These are phyloP conservation scores for Ogataea paradorogensis DNA, from an alignment of 805 yeast species.

Conservation along the genomic window DNA sequence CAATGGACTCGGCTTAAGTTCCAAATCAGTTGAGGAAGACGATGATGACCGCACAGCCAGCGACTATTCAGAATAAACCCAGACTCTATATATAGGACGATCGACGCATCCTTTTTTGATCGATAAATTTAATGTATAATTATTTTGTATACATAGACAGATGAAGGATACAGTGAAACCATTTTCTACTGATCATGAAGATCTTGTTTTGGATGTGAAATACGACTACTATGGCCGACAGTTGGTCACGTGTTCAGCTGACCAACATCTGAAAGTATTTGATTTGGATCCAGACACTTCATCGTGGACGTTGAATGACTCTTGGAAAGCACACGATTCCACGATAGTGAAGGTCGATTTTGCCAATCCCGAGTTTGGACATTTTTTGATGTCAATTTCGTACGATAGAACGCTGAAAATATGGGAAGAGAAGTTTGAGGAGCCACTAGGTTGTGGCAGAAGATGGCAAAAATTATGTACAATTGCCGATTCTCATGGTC, in stretches of 20 bases:
- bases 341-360: slow-evolving; percentile 78
- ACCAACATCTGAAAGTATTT: slow-evolving; percentile 88
- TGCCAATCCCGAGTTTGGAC: slow-evolving; percentile 95
- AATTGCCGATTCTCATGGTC: slow-evolving; percentile 82
- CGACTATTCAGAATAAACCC: slow-evolving; percentile 21
- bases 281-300: slow-evolving; percentile 63
- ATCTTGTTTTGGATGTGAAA: slow-evolving; percentile 82
- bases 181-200: slow-evolving; percentile 88
- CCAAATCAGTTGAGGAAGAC: slow-evolving; percentile 22
- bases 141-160: background rate
- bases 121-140: background rate
- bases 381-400: slow-evolving; percentile 81
- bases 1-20: slow-evolving; percentile 18
- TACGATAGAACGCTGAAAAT: slow-evolving; percentile 85
- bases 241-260: slow-evolving; percentile 92
- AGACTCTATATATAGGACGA: background rate
- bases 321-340: slow-evolving; percentile 95
- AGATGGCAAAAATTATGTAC: slow-evolving; percentile 79
- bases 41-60: slow-evolving; percentile 25
- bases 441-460: slow-evolving; percentile 70
- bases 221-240: slow-evolving; percentile 93
- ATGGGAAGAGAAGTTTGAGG: slow-evolving; percentile 89
- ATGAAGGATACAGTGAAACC: slow-evolving; percentile 53
- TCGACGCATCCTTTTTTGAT: slow-evolving; percentile 1
- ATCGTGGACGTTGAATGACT: slow-evolving; percentile 83